These are phyloP conservation scores for Monosporascus sp. DNA, from an alignment of 2,329 filamentous ascomycete genomes.

Conservation along the genomic window DNA sequence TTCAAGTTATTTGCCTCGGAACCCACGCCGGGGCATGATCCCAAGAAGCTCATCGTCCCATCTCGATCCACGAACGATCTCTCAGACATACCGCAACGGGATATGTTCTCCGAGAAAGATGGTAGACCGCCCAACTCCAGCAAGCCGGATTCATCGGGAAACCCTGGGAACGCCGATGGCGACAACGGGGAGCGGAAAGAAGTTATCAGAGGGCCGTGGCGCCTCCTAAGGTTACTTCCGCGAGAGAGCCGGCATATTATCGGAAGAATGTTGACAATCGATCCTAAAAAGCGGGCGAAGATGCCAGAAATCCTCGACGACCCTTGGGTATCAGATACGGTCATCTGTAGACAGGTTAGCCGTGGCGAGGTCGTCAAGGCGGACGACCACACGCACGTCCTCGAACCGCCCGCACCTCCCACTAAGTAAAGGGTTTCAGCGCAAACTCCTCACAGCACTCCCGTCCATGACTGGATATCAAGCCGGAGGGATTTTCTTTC, in stretches of 20 bases:
- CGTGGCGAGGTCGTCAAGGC: conserved; percentile 65
- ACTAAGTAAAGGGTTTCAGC: conserved; percentile 20
- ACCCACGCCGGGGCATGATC: conserved; percentile 69
- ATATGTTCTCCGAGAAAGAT: conserved; percentile 32
- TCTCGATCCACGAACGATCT: conserved; percentile 41
- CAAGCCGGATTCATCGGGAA: conserved; percentile 13
- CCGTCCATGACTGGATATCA: no score
- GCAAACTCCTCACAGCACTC: no score
- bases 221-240: conserved; percentile 79
- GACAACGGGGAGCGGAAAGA: conserved; percentile 55
- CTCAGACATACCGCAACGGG: conserved; percentile 32
- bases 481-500: no score
- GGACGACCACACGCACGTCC: conserved; percentile 74
- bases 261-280: conserved; percentile 84
- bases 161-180: conserved; percentile 26
- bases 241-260: conserved; percentile 88
- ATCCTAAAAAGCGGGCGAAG: conserved; percentile 75
- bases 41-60: conserved; percentile 44
- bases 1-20: conserved; percentile 88
- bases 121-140: conserved; percentile 21
- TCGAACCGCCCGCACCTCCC: conserved; percentile 63
- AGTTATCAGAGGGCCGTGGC: conserved; percentile 87
- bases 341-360: conserved; percentile 76
- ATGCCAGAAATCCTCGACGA: conserved; percentile 84
- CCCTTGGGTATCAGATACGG: conserved; percentile 80